Base-by-base conservation (phyloP, 306 rosid genomes). In the Dalbergia cultrata region DNA sequence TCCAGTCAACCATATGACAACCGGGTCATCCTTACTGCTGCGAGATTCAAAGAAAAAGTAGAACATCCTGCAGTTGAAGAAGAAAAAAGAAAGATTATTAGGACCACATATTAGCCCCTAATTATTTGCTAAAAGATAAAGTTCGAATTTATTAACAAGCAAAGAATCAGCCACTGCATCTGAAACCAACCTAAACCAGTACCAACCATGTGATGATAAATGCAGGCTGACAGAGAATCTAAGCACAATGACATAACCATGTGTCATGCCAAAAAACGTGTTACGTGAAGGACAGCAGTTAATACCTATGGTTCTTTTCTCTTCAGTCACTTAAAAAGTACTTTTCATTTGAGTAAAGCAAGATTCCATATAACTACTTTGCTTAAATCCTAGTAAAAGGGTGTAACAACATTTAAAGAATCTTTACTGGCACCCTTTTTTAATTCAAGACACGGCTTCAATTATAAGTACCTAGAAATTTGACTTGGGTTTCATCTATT, bases 11-110 rank as follows among this genome's bases (percentile, higher is more conserved):
- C 98, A 95, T 63, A 95, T 91, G 26, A 95, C 97, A 33, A 95
- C 79, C 0, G 97, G 97, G 53, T 92, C 97, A 61, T 78, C 74
- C 76, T 75, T 86, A 14, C 57, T 91, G 57, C 5, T 89, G 71
- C 98, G 54, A n/a, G 97, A 92, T 84, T 95, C 98, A 37, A 95
- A 95, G 90, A 92, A 92, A 49, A 92, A 91, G 88, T 95, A 92
- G 89, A 95, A 96, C 98, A 93, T 83, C 85, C 99, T 96, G 92
- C 82, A 73, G 14, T 69, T 78, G 13, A 34, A 19, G 14, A 57
- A 76, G 43, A 14, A 14, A 61, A 17, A 17, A 21, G 1, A 37
- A 1, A 37, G 41, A 37, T 37, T 37, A 37, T 37, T 49, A 77
- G 56, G 74, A 77, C 56, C 68, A 69, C 61, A 49, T 47, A n/a